Percentiles rank a stretch among this genome's conserved stretches.
Evolutionary conservation across 2,329 filamentous ascomycete genomes (phyloP).

Genomic region (Rugonectria rugulosa): DNA sequence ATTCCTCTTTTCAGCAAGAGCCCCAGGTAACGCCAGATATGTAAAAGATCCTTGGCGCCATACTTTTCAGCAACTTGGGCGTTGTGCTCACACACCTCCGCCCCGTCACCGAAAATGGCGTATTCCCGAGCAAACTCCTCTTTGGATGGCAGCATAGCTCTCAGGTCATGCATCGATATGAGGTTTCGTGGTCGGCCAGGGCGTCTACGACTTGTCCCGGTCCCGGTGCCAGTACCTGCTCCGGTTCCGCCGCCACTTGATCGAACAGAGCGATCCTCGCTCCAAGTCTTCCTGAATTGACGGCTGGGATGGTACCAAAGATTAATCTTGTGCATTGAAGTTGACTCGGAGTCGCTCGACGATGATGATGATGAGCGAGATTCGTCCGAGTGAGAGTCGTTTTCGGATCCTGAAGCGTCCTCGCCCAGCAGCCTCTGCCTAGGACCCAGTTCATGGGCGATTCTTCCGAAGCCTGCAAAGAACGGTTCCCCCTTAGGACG

Average conservation of each 20-base stretch:
- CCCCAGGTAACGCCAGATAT: constrained; percentile 84
- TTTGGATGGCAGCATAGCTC: constrained; percentile 79
- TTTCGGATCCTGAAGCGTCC: constrained; percentile 60
- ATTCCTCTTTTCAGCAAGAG: constrained; percentile 81
- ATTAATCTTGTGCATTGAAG: constrained; percentile 66
- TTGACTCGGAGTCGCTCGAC: constrained; percentile 68
- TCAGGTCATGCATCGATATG: constrained; percentile 76
- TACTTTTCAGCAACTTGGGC: constrained; percentile 76
- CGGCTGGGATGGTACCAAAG: constrained; percentile 63
- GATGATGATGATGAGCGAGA: constrained; percentile 59
- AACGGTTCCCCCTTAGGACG: constrained; percentile 61
- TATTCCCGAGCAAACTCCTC: constrained; percentile 80
- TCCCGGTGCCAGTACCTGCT: constrained; percentile 57
- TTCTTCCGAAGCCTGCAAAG: constrained; percentile 64
- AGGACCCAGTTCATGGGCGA: constrained; percentile 59
- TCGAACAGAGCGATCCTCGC: constrained; percentile 62
- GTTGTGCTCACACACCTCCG: constrained; percentile 86
- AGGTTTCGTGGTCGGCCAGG: constrained; percentile 68
- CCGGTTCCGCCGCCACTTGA: constrained; percentile 68
- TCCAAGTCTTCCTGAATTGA: constrained; percentile 62
- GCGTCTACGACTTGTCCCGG: constrained; percentile 59
- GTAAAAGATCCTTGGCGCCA: constrained; percentile 74
- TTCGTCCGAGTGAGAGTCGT: constrained; percentile 58
- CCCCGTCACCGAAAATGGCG: constrained; percentile 81
- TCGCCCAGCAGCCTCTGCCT: constrained; percentile 56